Conservation (phyloP, 345 rosid genomes). For the Salix dunnii region DNA sequence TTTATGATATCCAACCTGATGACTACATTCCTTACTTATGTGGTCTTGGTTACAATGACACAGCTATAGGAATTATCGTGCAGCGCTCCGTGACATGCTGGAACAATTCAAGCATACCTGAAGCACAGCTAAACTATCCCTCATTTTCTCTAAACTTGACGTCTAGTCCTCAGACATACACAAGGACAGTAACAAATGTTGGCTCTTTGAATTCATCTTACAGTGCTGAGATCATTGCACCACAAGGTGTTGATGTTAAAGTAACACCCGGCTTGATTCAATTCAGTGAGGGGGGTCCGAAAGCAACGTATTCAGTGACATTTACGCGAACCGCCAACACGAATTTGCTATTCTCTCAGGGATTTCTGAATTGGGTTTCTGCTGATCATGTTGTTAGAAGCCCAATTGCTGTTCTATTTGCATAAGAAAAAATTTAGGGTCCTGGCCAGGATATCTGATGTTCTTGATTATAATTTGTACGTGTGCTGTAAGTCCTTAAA, state of each 20-base stretch:
- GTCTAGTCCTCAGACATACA: conserved; percentile 7
- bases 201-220: conserved; percentile 5
- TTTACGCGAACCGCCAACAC: not conserved
- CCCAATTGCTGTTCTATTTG: conserved; percentile 9
- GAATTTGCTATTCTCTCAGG: conserved; percentile 1
- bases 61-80: not conserved
- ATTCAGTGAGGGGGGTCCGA: conserved; percentile 3
- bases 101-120: conserved; percentile 7
- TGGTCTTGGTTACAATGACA: conserved; percentile 8
- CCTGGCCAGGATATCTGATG: not conserved
- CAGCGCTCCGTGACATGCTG: conserved; percentile 5
- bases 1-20: conserved; percentile 30
- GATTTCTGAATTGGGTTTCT: conserved; percentile 13
- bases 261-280: not conserved
- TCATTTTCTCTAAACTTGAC: conserved; percentile 12
- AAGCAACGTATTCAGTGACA: conserved; percentile 13
- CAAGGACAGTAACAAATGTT: conserved; percentile 19
- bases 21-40: conserved; percentile 6
- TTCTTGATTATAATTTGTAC: too few relatives aligned
- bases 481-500: too few relatives aligned
- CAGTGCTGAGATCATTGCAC: not conserved
- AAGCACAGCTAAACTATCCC: conserved; percentile 19
- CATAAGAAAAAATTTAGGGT: not conserved
- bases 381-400: conserved; percentile 6
- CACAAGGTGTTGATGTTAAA: conserved; percentile 4